Base-by-base conservation (phyloP, 2,329 filamentous ascomycete genomes). In the Diaporthe velutina region DNA sequence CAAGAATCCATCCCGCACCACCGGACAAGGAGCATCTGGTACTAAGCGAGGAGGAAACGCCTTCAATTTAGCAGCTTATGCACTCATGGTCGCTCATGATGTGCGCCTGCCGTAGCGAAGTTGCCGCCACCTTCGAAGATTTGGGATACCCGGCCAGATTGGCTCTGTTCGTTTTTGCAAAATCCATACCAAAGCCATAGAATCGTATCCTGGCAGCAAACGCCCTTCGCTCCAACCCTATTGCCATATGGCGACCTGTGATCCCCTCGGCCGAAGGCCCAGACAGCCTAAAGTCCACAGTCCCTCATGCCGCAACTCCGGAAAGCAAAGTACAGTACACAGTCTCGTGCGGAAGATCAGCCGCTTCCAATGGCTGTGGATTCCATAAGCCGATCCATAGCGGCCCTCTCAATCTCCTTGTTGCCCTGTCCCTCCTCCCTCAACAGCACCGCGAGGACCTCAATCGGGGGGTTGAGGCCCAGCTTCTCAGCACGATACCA, bases 21-120 rank as follows among this genome's bases (percentile, higher is more conserved):
- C 84, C 89, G 96, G 77, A 98, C 96, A 57, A 90, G 96, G 82
- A 97, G 95, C 81, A 98, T 98, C 76, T 98, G 96, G 96, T 98
- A 98, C 83, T 98, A 84, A 83, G 55, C n/a, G 50, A 22, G 42
- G 48, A 71, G 66, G 33, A 35, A 73, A 60, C 50, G 45, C 33
- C 38, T 25, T 60, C 61, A n/a, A 68, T 54, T 68, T 30, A n/a
- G 25, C n/a, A 33, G 30, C 48, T 70, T 45, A 33, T 64, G 40
- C 28, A 19, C 25, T 48, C 33, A 33, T 38, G 22, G 48, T n/a
- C 50, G 48, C 33, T 30, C 28, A 35, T 40, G 48, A n/a, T 15
- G 35, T 35, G 45, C 25, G 5, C 50, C n/a, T 33, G 30, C 48
- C 28, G 48, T 30, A 22, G 28, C 45, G 38, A 54, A 30, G 25